These are phyloP conservation scores for Fraxinus floribunda DNA, from an alignment of 305 asterid species.

Conservation along the genomic window DNA sequence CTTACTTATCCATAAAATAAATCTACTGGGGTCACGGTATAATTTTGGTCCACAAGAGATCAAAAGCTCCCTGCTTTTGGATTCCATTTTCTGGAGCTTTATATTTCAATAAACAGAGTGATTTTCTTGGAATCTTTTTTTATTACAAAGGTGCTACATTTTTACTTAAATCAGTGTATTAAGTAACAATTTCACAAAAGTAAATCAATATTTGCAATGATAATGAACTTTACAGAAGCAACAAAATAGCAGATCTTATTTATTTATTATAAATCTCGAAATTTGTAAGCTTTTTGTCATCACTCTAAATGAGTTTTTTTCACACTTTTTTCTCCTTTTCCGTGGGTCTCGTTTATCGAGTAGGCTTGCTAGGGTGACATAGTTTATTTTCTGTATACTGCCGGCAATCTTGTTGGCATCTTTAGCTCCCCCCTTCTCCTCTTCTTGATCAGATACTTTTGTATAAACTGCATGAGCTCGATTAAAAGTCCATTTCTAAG, in stretches of 20 bases:
- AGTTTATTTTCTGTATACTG: constrained; percentile 21
- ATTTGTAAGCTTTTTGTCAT: constrained; percentile 23
- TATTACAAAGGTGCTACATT: neutral
- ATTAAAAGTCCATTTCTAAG: neutral
- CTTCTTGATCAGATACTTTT: constrained; percentile 13
- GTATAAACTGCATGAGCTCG: neutral
- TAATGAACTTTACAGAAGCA: neutral
- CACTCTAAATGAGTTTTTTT: neutral
- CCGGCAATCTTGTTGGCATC: constrained; percentile 5
- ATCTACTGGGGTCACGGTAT: neutral
- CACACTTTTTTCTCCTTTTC: neutral
- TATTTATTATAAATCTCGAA: neutral
- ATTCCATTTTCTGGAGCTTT: constrained; percentile 14
- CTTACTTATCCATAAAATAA: neutral
- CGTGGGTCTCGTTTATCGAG: constrained; percentile 11
- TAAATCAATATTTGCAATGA: neutral
- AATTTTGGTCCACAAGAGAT: constrained; percentile 41
- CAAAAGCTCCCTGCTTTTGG: constrained; percentile 30
- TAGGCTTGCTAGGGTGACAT: constrained; percentile 26
- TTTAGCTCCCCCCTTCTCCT: neutral
- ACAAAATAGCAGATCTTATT: neutral
- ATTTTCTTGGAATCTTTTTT: constrained; percentile 25
- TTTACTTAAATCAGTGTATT: neutral
- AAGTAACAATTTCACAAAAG: neutral
- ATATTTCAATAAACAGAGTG: neutral